phyloP scores from a whole-genome alignment of 306 rosid genomes.

The Quercus variabilis region DNA sequence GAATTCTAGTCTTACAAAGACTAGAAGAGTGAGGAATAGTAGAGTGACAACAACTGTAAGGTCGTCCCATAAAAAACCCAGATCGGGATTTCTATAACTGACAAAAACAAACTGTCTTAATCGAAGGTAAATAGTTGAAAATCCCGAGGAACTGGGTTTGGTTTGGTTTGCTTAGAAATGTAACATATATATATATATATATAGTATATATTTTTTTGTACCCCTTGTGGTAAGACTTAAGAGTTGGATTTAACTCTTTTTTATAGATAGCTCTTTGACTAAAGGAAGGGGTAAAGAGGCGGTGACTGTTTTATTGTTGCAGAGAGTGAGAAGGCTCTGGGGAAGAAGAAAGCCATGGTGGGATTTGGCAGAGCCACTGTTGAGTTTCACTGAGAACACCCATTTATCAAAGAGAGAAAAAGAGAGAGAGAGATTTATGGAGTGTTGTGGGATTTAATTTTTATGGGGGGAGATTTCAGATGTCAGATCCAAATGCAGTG shows the following conservation, averaged over 20 bases:
- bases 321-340: slow-evolving; percentile 19
- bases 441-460: background rate
- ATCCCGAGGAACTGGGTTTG: too few species aligned
- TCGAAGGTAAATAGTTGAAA: too few species aligned
- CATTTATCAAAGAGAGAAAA: background rate
- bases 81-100: background rate
- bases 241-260: background rate
- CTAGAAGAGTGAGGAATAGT: background rate
- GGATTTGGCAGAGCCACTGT: slow-evolving; percentile 11
- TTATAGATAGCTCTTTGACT: background rate
- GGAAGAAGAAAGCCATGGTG: slow-evolving; percentile 26
- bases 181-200: too few species aligned
- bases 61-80: background rate
- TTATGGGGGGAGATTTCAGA: background rate
- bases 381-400: background rate
- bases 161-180: too few species aligned
- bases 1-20: slow-evolving; percentile 4
- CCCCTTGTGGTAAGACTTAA: background rate
- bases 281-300: background rate
- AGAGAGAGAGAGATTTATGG: background rate
- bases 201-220: background rate
- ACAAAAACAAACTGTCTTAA: too few species aligned
- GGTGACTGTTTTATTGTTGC: slow-evolving; percentile 18
- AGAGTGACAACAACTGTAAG: background rate
- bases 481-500: slow-evolving; percentile 13